These are phyloP conservation scores for Dictyostelium purpureum DNA, from an alignment of 78 protist genomes.

Conservation along the genomic window DNA sequence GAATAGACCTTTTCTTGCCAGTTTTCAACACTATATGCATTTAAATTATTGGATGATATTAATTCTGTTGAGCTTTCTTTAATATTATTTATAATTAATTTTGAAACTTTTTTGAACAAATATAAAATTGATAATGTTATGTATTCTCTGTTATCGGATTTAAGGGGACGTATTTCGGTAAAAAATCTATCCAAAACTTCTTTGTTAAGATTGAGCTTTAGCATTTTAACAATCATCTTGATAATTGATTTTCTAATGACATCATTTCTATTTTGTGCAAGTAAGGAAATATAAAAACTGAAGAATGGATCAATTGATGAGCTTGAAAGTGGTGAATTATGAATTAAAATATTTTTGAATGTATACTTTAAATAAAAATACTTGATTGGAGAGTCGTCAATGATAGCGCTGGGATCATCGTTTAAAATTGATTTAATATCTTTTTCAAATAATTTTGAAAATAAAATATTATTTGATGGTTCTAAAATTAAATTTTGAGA, in stretches of 20 bases:
- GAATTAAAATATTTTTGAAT: not conserved
- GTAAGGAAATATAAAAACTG: not conserved
- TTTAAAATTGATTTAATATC: not conserved
- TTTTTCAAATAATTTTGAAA: not conserved
- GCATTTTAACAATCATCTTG: not conserved
- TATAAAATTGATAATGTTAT: constrained; percentile 4
- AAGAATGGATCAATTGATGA: not conserved
- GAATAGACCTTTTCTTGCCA: not conserved
- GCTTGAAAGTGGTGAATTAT: not conserved
- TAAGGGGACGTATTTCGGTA: not conserved
- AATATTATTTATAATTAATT: not conserved
- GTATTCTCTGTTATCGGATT: not conserved
- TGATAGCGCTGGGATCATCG: not conserved
- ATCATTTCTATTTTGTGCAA: constrained; percentile 1
- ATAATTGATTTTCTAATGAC: constrained; percentile 21
- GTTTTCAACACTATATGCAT: not conserved
- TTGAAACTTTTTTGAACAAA: constrained; percentile 23
- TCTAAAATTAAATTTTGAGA: not conserved
- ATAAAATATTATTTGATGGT: not conserved
- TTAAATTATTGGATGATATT: not conserved
- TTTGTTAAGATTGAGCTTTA: not conserved
- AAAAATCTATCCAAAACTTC: not conserved
- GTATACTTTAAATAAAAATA: not conserved
- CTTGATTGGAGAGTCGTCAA: not conserved
- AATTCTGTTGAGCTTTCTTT: not conserved